These are phyloP conservation scores for Pichia sp. DNA, from an alignment of 1,139 yeast species.

Conservation along the genomic window DNA sequence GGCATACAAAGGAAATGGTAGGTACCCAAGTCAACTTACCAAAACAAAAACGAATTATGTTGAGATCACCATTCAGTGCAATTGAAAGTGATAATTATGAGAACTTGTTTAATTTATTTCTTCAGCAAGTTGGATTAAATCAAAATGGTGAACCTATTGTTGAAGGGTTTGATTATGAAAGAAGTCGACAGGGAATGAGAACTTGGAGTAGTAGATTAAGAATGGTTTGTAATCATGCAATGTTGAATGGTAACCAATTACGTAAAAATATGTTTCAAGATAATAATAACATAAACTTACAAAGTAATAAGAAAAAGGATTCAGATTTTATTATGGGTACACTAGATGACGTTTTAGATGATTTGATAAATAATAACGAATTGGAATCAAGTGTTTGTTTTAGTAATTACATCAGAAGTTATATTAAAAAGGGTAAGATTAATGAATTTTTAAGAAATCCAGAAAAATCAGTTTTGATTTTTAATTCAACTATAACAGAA, in stretches of 20 bases:
- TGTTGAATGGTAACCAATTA: constrained; percentile 4
- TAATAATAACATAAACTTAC: constrained; percentile 13
- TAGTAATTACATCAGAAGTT: constrained; percentile 39
- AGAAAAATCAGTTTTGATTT: constrained; percentile 38
- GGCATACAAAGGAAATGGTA: constrained; percentile 85
- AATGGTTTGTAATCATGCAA: constrained; percentile 80
- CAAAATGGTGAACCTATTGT: constrained; percentile 49
- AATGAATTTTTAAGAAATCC: constrained; percentile 51
- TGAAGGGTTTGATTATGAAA: constrained; percentile 47
- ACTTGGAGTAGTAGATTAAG: constrained; percentile 64
- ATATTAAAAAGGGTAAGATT: constrained; percentile 44
- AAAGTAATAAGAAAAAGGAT: constrained; percentile 12
- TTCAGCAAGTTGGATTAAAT: constrained; percentile 56
- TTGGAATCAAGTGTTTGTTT: constrained; percentile 45
- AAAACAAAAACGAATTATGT: constrained; percentile 59
- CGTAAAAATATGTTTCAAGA: constrained; percentile 2
- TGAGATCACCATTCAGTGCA: constrained; percentile 69
- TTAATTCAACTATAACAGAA: constrained; percentile 36
- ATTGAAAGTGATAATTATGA: constrained; percentile 81
- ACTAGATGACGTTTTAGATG: constrained; percentile 57
- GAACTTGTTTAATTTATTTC: constrained; percentile 53
- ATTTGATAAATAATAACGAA: constrained; percentile 51
- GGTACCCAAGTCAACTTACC: constrained; percentile 72
- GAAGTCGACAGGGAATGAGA: constrained; percentile 43
- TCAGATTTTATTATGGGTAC: constrained; percentile 40